Conservation (phyloP, 768 basidiomycete species). For the Pholiota microspora region DNA sequence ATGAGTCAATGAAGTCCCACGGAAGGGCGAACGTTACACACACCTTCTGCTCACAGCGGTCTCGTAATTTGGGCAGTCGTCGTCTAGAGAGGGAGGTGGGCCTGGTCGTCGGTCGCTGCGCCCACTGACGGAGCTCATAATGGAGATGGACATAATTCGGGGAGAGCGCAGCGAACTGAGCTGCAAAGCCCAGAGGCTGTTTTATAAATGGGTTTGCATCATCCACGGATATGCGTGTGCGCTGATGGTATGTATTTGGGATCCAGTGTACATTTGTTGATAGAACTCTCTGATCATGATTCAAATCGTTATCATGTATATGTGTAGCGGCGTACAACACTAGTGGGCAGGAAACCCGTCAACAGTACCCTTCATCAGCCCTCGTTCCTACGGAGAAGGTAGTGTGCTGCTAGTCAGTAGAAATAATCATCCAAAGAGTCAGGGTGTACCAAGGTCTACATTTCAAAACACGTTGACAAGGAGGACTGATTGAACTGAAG, state of each 20-base stretch:
- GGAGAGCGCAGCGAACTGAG: neutral
- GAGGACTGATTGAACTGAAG: neutral
- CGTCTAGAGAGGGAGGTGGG: conserved; percentile 16
- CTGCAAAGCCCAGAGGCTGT: neutral
- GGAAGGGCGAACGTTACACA: conserved; percentile 10
- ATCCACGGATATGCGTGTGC: neutral
- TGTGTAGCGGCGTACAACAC: too few species aligned
- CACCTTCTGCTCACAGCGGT: conserved; percentile 38
- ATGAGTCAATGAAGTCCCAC: neutral
- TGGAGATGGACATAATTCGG: conserved; percentile 23
- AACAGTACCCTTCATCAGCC: too few species aligned
- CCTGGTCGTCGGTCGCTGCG: conserved; percentile 13
- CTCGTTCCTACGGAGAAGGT: too few species aligned
- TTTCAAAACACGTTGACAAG: neutral
- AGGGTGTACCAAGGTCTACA: too few species aligned
- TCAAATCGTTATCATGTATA: too few species aligned
- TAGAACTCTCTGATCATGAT: too few species aligned
- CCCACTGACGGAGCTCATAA: conserved; percentile 20
- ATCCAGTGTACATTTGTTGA: neutral
- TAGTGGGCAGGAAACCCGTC: too few species aligned
- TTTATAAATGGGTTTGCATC: neutral
- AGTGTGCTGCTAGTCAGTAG: too few species aligned
- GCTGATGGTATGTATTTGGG: neutral
- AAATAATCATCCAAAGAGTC: too few species aligned
- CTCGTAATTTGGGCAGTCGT: conserved; percentile 41